phyloP scores from a whole-genome alignment of 257 asterid species.

The Fraxinus americana region DNA sequence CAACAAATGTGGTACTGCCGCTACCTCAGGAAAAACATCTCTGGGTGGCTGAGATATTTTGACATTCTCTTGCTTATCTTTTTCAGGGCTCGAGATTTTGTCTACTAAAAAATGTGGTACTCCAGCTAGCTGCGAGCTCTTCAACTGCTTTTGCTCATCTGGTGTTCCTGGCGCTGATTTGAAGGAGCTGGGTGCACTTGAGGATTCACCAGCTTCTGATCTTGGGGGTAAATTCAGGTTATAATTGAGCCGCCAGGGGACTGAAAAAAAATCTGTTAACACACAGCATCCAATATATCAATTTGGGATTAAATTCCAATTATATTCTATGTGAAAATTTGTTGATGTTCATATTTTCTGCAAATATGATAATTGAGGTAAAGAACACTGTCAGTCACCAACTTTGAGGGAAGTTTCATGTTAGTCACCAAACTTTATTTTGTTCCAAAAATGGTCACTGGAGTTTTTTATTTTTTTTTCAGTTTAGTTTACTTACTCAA shows the following conservation, averaged over 20 bases:
- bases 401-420: background rate
- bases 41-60: conserved; percentile 27
- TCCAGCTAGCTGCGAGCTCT: conserved; percentile 36
- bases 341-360: background rate
- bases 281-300: conserved; percentile 22
- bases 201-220: conserved; percentile 41
- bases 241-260: conserved; percentile 30
- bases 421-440: background rate
- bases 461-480: background rate
- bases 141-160: conserved; percentile 46
- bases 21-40: conserved; percentile 21
- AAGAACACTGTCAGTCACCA: background rate
- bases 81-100: conserved; percentile 37
- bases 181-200: conserved; percentile 40
- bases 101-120: conserved; percentile 32
- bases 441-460: background rate
- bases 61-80: conserved; percentile 34
- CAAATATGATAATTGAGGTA: background rate
- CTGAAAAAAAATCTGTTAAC: conserved; percentile 49
- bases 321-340: background rate
- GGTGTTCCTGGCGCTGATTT: conserved; percentile 62
- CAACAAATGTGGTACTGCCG: conserved; percentile 35
- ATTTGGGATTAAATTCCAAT: background rate
- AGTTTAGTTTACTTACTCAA: background rate
- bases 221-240: conserved; percentile 43